A percentile compares a stretch with the other conserved stretches of the same genome.
These are phyloP conservation scores for Rubroboletus pulcherrimus DNA, from an alignment of 768 basidiomycete genomes.

Conservation along the genomic window DNA sequence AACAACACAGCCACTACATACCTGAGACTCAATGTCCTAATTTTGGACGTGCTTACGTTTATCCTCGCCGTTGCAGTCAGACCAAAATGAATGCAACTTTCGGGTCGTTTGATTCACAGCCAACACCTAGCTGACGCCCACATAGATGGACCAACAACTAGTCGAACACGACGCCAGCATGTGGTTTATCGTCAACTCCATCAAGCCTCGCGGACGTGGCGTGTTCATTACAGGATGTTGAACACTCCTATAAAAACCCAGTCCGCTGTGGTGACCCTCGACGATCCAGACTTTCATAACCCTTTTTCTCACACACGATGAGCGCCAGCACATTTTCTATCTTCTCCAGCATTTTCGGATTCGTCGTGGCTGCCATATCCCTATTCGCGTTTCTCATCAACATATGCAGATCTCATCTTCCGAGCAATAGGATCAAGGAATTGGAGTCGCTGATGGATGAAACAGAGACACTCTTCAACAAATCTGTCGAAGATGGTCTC, in stretches of 20 bases:
- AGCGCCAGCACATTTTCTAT: not conserved
- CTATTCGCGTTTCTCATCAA: not conserved
- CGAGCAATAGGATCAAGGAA: not conserved
- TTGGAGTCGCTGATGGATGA: slow-evolving; percentile 1
- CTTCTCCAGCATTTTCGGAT: slow-evolving; percentile 4
- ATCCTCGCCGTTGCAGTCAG: too few species aligned
- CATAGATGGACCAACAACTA: not conserved
- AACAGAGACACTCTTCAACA: not conserved
- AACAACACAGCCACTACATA: not conserved
- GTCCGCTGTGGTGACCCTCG: not conserved
- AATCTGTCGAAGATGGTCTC: slow-evolving; percentile 6
- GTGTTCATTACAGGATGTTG: not conserved
- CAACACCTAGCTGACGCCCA: not conserved
- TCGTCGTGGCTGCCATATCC: not conserved
- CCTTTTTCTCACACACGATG: not conserved
- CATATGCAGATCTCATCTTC: not conserved
- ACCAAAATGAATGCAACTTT: too few species aligned
- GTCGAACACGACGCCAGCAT: not conserved
- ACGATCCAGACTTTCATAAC: not conserved
- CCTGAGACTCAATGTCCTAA: too few species aligned
- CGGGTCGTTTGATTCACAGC: not conserved
- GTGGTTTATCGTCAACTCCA: not conserved
- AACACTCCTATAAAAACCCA: not conserved
- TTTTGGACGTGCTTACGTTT: too few species aligned
- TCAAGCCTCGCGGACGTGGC: not conserved